Conservation (phyloP, 106 monocot genomes). For the Dendrobium catenatum region DNA sequence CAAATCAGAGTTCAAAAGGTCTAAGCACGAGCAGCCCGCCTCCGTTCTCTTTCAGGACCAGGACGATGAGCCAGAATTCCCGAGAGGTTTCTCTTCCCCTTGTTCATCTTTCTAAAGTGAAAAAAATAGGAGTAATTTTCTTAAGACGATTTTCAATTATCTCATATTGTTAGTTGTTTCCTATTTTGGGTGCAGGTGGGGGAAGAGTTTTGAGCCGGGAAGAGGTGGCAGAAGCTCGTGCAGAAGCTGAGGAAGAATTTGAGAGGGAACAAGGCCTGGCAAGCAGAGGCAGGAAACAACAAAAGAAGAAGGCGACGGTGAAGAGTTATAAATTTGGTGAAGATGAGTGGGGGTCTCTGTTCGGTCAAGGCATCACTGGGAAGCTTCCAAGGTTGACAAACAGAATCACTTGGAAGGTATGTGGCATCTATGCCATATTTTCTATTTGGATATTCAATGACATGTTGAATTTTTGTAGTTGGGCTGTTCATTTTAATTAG, state of each 20-base stretch:
- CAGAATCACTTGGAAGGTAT: slow-evolving; percentile 71
- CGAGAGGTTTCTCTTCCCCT: slow-evolving; percentile 36
- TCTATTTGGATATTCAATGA: neutral
- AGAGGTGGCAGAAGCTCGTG: slow-evolving; percentile 67
- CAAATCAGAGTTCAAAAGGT: neutral
- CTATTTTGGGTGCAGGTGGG: slow-evolving; percentile 43
- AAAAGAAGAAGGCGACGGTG: slow-evolving; percentile 16
- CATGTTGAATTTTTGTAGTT: neutral
- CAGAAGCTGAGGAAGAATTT: slow-evolving; percentile 77
- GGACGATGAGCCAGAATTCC: slow-evolving; percentile 56
- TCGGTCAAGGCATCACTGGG: slow-evolving; percentile 59
- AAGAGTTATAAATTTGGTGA: slow-evolving; percentile 8
- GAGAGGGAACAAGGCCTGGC: slow-evolving; percentile 34
- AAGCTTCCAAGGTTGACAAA: slow-evolving; percentile 85
- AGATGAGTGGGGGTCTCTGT: slow-evolving; percentile 68
- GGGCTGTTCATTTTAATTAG: neutral
- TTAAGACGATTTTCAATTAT: neutral
- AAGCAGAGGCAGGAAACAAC: slow-evolving; percentile 19
- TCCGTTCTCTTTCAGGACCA: slow-evolving; percentile 23
- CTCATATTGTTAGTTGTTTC: neutral
- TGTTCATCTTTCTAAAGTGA: neutral
- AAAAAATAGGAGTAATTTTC: neutral
- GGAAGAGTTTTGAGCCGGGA: slow-evolving; percentile 43
- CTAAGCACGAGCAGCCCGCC: neutral
- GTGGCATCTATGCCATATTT: neutral